These are phyloP conservation scores for Pythium sp. DNA, from an alignment of 352 stramenopile genomes.

Conservation along the genomic window DNA sequence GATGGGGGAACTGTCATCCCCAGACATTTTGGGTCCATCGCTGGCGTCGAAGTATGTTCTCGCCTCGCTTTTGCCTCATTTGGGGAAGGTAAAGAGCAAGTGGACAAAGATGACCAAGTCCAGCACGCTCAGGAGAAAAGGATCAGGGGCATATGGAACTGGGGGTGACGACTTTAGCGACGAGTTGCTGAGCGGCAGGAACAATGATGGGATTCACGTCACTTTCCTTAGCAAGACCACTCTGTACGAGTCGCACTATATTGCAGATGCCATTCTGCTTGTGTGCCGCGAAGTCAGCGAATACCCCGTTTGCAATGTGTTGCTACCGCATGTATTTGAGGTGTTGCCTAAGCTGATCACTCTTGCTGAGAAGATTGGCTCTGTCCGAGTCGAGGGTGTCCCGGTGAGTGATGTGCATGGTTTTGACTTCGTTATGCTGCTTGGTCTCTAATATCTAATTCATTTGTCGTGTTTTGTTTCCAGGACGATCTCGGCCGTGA, in stretches of 20 bases:
- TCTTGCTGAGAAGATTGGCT: conserved; percentile 63
- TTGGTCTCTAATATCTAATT: neutral
- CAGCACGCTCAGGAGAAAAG: conserved; percentile 36
- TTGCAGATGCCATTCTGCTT: conserved; percentile 63
- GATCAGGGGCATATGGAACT: conserved; percentile 16
- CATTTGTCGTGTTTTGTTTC: conserved; percentile 8
- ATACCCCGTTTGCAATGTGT: conserved; percentile 33
- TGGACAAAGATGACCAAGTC: conserved; percentile 56
- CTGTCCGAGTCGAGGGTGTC: conserved; percentile 59
- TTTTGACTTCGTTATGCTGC: neutral
- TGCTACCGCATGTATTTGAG: conserved; percentile 63
- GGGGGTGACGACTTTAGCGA: neutral
- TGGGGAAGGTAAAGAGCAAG: conserved; percentile 50
- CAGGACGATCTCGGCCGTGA: conserved; percentile 68
- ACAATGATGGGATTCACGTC: conserved; percentile 52
- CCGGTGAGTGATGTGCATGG: conserved; percentile 35
- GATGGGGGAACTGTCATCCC: conserved; percentile 50
- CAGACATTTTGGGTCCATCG: conserved; percentile 47
- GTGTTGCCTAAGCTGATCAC: conserved; percentile 50
- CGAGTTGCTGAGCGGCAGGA: conserved; percentile 25
- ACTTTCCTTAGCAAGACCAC: conserved; percentile 58
- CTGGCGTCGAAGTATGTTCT: conserved; percentile 65
- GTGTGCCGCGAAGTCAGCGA: conserved; percentile 62
- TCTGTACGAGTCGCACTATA: conserved; percentile 61
- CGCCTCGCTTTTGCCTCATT: conserved; percentile 43